Base-by-base conservation (phyloP, 106 monocot genomes). In the Acorus calamus region DNA sequence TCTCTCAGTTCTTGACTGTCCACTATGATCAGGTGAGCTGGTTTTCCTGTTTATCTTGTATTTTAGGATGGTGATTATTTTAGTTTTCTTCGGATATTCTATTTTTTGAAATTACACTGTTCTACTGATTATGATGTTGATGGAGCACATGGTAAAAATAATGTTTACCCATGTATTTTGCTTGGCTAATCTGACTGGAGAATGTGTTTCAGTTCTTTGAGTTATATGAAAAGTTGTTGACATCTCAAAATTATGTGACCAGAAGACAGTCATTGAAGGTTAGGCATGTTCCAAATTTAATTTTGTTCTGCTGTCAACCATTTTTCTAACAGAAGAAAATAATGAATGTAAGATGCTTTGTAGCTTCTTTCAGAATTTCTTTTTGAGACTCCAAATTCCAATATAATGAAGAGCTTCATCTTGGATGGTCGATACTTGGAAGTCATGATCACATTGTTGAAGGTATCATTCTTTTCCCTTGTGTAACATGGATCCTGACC, bases 191-290 rank as follows among this genome's bases (percentile, higher is more conserved):
- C 66, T 66, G 54, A 66, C 64, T 44, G 42, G 52, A 68, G 42
- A 56, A 45, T 75, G 9, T 68, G 46, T 74, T 85, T 47, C 83
- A 98, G 98, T 98, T 98, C 70, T 98, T 98, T 83, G 88, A 79
- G 60, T 77, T 68, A 43, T 98, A 92, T 79, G 79, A 84, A 45
- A 86, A 75, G 73, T 70, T 98, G 11, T 65, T 98, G 66, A 67
- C 47, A 51, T 98, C 98, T 71, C 10, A 78, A 62, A 92, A 98
- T 61, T 98, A 98, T 76, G 92, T 98, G 13, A 98, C 98, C 14
- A 83, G 88, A 79, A 76, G 92, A 47, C 98, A 98, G 65, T 91
- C 98, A 3, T 79, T 98, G 78, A 98, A 98, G 98, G 98, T 98
- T 79, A 68, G 76, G 5, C 52, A 57, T 61, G 57, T 2, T 47